Evolutionary conservation across 83 land plant species (phyloP), one percentile per base, ranked within the genome.

Genomic region (Diphasiastrum complanatum): DNA sequence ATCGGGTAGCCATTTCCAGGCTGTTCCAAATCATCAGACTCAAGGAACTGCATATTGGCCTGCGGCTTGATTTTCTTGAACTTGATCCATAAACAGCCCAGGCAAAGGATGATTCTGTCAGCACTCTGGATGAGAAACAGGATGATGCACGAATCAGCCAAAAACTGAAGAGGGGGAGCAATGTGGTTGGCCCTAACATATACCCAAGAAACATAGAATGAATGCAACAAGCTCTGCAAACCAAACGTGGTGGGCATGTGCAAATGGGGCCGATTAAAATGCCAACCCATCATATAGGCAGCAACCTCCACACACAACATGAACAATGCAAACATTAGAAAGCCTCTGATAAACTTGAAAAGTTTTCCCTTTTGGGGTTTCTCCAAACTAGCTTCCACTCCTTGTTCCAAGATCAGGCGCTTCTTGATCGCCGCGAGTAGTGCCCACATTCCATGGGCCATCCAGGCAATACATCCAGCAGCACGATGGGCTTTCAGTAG

Each of bases 61-160:
- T 48, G n/a, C n/a, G 51, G 51, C 18, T 18, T 48, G 23, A 48
- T 48, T 24, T 18, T 48, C 18, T 18, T 48, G 51, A 18, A 48
- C 51, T 48, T 48, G 51, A 48, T 48, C 51, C 51, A 48, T 6
- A 48, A 18, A 18, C 51, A 48, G 18, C 51, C 51, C 51, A 48
- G 51, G 18, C 51, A 48, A n/a, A n/a, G n/a, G n/a, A n/a, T n/a
- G n/a, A n/a, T n/a, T n/a, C n/a, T n/a, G n/a, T n/a, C n/a, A n/a
- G n/a, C n/a, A n/a, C n/a, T n/a, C n/a, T n/a, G n/a, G n/a, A n/a
- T n/a, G n/a, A n/a, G n/a, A n/a, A n/a, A n/a, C n/a, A n/a, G n/a
- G n/a, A n/a, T n/a, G n/a, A n/a, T n/a, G n/a, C n/a, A n/a, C n/a
- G n/a, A n/a, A n/a, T n/a, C n/a, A n/a, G n/a, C n/a, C n/a, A n/a